phyloP scores from a whole-genome alignment of 1,284 basidiomycete species.

The Ganoderma meredithae region DNA sequence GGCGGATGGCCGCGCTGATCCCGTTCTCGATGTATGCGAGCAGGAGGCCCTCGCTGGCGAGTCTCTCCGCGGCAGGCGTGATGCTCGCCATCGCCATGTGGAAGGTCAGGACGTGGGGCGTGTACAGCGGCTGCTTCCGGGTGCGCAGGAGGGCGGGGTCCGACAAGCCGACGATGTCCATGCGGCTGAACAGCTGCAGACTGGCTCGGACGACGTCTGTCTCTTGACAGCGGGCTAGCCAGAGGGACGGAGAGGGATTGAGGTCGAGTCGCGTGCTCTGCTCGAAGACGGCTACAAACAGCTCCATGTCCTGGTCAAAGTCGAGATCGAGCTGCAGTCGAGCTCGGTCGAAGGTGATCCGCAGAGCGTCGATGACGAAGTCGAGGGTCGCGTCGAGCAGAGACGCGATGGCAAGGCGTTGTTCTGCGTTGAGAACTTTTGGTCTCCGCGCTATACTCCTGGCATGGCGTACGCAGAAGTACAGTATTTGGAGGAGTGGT shows the following conservation, averaged over 20 bases:
- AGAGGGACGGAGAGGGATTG: constrained; percentile 67
- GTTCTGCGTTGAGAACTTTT: constrained; percentile 64
- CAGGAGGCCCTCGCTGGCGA: constrained; percentile 86
- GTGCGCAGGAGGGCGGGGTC: constrained; percentile 66
- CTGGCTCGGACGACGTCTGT: constrained; percentile 82
- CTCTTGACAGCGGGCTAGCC: constrained; percentile 86
- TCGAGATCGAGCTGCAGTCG: constrained; percentile 64
- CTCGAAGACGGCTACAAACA: constrained; percentile 84
- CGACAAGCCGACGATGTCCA: constrained; percentile 73
- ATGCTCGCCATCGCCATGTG: constrained; percentile 87
- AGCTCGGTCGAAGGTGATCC: constrained; percentile 73
- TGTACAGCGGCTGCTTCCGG: constrained; percentile 72
- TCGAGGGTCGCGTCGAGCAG: constrained; percentile 70
- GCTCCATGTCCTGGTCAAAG: constrained; percentile 81
- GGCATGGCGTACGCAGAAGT: constrained; percentile 75
- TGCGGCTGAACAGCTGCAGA: constrained; percentile 76
- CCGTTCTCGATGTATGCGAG: constrained; percentile 86
- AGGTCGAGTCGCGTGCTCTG: constrained; percentile 77
- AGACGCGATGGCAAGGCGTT: constrained; percentile 62
- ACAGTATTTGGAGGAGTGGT: constrained; percentile 81
- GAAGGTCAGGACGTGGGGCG: constrained; percentile 81
- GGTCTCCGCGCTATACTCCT: constrained; percentile 55
- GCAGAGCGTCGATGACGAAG: constrained; percentile 75
- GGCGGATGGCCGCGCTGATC: constrained; percentile 78
- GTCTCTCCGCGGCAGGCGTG: constrained; percentile 80